These are phyloP conservation scores for Ceratocystis harringtonii DNA, from an alignment of 2,329 filamentous ascomycete genomes.

Conservation along the genomic window DNA sequence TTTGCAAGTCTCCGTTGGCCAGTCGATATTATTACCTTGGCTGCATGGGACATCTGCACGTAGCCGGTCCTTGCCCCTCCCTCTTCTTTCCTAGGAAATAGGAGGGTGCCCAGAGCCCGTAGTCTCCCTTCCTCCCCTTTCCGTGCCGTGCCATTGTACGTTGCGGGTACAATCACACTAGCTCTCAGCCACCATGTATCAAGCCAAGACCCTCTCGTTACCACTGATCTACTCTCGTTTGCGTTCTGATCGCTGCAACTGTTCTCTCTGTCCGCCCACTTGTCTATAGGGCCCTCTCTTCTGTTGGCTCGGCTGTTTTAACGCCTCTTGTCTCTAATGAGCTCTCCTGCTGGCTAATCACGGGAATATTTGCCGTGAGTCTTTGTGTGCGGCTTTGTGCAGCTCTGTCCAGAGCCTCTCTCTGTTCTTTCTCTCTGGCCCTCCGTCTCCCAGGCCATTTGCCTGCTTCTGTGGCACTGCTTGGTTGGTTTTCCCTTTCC, in stretches of 20 bases:
- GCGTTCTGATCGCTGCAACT: neutral
- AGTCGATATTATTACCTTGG: neutral
- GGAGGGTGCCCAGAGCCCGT: too few species aligned
- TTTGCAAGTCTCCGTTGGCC: neutral
- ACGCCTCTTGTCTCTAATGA: neutral
- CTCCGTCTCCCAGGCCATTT: neutral
- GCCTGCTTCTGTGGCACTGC: neutral
- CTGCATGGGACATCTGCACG: neutral
- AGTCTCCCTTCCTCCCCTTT: neutral
- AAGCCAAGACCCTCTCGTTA: neutral
- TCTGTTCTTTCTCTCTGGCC: neutral
- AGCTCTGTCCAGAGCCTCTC: neutral
- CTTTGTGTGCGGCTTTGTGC: neutral
- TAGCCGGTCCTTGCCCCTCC: neutral
- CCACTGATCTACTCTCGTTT: neutral
- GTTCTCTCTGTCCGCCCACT: neutral
- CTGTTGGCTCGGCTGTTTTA: neutral
- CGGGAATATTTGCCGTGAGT: neutral
- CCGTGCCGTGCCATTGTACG: neutral
- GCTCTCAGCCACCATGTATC: constrained; percentile 3
- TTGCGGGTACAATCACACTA: neutral
- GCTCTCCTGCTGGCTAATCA: neutral
- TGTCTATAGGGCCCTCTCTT: too few species aligned
- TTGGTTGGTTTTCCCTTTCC: neutral
- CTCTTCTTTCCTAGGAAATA: neutral